A percentile compares a stretch with the other conserved stretches of the same genome.
phyloP scores from a whole-genome alignment of 805 yeast genomes.

The Pichia deserticola region DNA sequence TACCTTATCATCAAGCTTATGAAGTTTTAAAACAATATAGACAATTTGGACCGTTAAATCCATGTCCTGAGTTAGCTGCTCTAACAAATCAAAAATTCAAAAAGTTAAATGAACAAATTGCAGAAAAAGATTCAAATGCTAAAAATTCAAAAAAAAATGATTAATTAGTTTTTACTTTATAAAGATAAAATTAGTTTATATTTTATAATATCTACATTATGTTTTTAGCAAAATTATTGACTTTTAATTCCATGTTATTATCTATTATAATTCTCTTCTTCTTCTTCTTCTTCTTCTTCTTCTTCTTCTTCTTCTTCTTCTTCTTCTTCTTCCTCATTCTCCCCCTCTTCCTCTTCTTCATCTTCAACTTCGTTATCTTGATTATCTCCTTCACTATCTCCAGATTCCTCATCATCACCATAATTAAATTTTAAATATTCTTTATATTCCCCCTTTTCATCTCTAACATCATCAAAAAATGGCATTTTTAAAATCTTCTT shows the following conservation, averaged over 20 bases:
- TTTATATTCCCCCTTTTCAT: background rate
- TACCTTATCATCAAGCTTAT: conserved; percentile 29
- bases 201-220: background rate
- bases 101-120: conserved; percentile 24
- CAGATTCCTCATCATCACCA: too few species aligned
- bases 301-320: too few species aligned
- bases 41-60: conserved; percentile 53
- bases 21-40: conserved; percentile 55
- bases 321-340: too few species aligned
- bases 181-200: too few species aligned
- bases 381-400: too few species aligned
- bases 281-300: too few species aligned
- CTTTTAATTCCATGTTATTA: too few species aligned
- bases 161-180: background rate
- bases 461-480: conserved; percentile 39
- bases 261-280: too few species aligned
- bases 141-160: conserved; percentile 1
- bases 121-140: conserved; percentile 1
- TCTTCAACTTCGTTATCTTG: too few species aligned
- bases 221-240: too few species aligned
- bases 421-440: too few species aligned
- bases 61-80: conserved; percentile 34
- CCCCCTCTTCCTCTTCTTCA: too few species aligned
- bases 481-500: conserved; percentile 47
- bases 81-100: conserved; percentile 35